Conservation (phyloP, 352 stramenopile species). For the Pythium grandisporangium region DNA sequence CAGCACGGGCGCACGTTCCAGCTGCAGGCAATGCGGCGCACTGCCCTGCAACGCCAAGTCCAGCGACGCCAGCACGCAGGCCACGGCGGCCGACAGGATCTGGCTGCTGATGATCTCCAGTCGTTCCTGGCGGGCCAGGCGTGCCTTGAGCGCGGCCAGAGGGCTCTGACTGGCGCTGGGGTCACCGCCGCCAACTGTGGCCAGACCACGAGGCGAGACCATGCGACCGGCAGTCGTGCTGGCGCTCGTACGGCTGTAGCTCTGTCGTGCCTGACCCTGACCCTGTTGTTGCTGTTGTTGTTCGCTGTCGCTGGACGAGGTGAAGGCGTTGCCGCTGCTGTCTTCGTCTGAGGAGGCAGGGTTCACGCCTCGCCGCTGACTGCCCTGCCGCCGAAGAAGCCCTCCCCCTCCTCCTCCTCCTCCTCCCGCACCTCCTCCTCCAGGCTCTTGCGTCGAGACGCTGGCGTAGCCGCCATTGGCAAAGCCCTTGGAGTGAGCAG, state of each 20-base stretch:
- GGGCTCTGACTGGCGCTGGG: conserved; percentile 27
- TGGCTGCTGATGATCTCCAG: conserved; percentile 66
- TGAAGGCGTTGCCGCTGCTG: background rate
- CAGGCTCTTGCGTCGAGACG: too few relatives aligned
- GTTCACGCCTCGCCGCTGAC: conserved; percentile 1
- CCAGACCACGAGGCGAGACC: too few relatives aligned
- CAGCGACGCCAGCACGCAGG: conserved; percentile 57
- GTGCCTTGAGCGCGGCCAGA: conserved; percentile 41
- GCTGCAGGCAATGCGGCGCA: conserved; percentile 40
- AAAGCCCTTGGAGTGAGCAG: conserved; percentile 77
- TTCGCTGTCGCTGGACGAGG: conserved; percentile 18
- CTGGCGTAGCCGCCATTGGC: conserved; percentile 49
- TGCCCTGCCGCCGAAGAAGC: too few relatives aligned
- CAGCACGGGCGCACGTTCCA: conserved; percentile 39
- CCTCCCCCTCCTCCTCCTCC: too few relatives aligned
- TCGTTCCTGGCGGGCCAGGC: conserved; percentile 63
- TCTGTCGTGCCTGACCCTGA: conserved; percentile 1
- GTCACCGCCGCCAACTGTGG: too few relatives aligned
- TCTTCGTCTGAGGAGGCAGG: conserved; percentile 26
- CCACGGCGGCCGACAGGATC: conserved; percentile 56
- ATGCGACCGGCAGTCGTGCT: background rate
- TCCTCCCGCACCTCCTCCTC: too few relatives aligned
- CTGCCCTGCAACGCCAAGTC: conserved; percentile 54
- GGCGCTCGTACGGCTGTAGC: conserved; percentile 1
- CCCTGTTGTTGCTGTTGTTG: background rate